Evolutionary conservation across 2,329 filamentous ascomycete genomes (phyloP), one percentile per base, ranked within the genome.

Genomic region (Zopfia rhizophila): DNA sequence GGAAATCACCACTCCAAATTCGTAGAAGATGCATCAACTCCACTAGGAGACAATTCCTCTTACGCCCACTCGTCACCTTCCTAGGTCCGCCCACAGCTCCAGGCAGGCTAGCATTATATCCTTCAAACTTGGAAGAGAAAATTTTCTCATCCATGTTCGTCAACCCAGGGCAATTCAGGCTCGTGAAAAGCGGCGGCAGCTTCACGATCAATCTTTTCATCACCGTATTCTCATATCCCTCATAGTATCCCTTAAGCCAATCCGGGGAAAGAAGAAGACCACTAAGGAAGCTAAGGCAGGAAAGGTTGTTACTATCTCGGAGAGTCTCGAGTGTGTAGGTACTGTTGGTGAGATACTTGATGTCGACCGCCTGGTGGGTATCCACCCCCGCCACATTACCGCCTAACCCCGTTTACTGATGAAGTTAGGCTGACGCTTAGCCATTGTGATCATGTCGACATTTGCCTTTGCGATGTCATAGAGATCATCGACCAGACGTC

Each of bases 261-360:
- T 45, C 32, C 24, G 51, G 48, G 17, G 48, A 23, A 14, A 44
- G 36, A 27, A 35, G 40, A 18, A 12, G 21, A 10, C 35, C 40
- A 1, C 30, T 32, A 22, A 42, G 11, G n/a, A 52, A 29, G 12
- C 19, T 35, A 11, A 48, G 13, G 22, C 49, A 53, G 11, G 38
- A 35, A 7, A 56, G 32, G 25, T 51, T 55, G 40, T 49, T 41
- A 5, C 50, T 53, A 35, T 66, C 51, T 11, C 52, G 50, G 21
- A 67, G 38, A 16, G 42, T 55, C n/a, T 37, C 36, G 6, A 41
- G 25, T 30, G 60, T 58, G 40, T 58, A 60, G 10, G 61, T 49
- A 1, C 65, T 61, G 14, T 61, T 60, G 2, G 65, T 68, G 10
- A 70, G 44, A 24, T 61, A 39, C 2, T 36, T 44, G 4, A 61